These are phyloP conservation scores for Aphanocladium album DNA, from an alignment of 2,329 filamentous ascomycete species.

Conservation along the genomic window DNA sequence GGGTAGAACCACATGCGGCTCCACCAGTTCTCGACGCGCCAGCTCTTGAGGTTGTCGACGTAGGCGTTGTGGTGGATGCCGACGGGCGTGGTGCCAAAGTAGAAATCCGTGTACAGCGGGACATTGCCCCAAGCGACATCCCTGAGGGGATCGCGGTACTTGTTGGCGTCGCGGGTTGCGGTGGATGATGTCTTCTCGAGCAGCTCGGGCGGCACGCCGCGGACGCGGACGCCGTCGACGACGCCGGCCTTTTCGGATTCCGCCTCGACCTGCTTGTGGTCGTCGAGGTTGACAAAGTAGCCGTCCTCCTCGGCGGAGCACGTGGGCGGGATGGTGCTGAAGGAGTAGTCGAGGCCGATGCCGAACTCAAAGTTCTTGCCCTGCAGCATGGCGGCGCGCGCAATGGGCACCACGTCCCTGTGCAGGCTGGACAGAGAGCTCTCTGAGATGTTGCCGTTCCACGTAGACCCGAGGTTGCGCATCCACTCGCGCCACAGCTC, in stretches of 20 bases:
- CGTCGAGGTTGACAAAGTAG: conserved; percentile 26
- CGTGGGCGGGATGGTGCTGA: conserved; percentile 31
- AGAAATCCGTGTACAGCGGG: conserved; percentile 33
- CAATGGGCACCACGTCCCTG: conserved; percentile 21
- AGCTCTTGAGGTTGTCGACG: conserved; percentile 26
- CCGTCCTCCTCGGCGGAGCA: conserved; percentile 34
- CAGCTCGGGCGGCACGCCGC: conserved; percentile 26
- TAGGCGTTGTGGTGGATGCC: conserved; percentile 36
- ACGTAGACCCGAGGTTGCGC: conserved; percentile 23
- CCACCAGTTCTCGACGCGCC: conserved; percentile 31
- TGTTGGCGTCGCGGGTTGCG: background rate
- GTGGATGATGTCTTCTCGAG: background rate
- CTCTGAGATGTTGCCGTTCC: conserved; percentile 25
- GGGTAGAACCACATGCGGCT: conserved; percentile 32
- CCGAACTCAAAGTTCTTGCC: conserved; percentile 33
- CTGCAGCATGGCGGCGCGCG: conserved; percentile 21
- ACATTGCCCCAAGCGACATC: conserved; percentile 26
- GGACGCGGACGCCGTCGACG: conserved; percentile 24
- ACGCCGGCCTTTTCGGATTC: conserved; percentile 28
- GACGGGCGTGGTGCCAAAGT: conserved; percentile 30
- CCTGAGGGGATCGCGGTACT: conserved; percentile 15
- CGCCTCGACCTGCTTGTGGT: conserved; percentile 19
- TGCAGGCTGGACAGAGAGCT: conserved; percentile 14
- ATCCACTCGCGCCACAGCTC: conserved; percentile 32
- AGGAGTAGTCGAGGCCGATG: conserved; percentile 35